Conservation (phyloP, 345 rosid genomes). For the Arabis hirsuta region DNA sequence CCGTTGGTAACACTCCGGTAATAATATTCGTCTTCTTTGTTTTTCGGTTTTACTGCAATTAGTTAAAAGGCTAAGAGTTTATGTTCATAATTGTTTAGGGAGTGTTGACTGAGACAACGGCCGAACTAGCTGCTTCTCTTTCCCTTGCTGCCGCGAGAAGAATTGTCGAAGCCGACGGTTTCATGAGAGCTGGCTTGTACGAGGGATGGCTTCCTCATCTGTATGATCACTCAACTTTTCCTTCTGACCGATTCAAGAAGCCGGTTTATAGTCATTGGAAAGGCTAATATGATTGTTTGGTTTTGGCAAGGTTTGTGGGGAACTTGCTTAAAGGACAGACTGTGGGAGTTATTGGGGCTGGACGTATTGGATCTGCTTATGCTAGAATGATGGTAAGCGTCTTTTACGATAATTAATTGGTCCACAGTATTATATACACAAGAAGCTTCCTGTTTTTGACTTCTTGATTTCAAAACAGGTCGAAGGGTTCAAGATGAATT, state of each 20-base stretch:
- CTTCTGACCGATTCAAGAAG: not conserved
- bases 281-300: not conserved
- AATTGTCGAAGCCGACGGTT: conserved; percentile 94
- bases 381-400: conserved; percentile 92
- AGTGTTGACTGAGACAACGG: conserved; percentile 96
- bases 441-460: not conserved
- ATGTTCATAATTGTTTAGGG: conserved; percentile 53
- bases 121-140: conserved; percentile 94
- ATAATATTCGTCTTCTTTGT: conserved; percentile 13
- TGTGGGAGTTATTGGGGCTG: conserved; percentile 98
- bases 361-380: conserved; percentile 98
- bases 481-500: conserved; percentile 98
- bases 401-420: conserved; percentile 8
- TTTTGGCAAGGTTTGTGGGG: conserved; percentile 71
- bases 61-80: not conserved
- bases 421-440: not conserved
- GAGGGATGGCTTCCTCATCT: conserved; percentile 99
- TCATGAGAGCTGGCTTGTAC: conserved; percentile 94
- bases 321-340: conserved; percentile 98
- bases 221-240: conserved; percentile 41
- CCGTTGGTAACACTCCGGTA: conserved; percentile 98
- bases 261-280: not conserved
- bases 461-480: conserved; percentile 49
- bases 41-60: not conserved
- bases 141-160: conserved; percentile 92